Base-by-base conservation (phyloP, 139 green algal genomes). In the Chlorokybus atmophyticus region DNA sequence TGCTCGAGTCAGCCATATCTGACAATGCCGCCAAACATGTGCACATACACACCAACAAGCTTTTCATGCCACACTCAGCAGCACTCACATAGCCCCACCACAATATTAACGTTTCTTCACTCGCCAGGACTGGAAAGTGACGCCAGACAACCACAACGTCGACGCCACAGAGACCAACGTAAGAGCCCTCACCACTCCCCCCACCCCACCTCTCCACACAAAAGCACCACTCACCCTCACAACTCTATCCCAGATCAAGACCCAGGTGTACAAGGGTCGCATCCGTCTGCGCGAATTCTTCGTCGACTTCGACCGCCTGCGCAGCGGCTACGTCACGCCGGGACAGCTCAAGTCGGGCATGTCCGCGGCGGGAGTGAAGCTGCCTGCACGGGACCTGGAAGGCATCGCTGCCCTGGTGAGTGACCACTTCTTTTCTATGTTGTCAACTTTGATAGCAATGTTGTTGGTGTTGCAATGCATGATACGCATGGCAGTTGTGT, bases 211-310 rank as follows among this genome's bases (percentile, higher is more conserved):
- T 23, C 17, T 44, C 38, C 14, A 44, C 38, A 23, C 38, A 17
- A 44, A 44, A 44, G 38, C 38, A 44, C 14, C 14, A 14, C 38
- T 17, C 38, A 17, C 38, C 17, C 38, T 44, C 14, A 23, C 38
- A 44, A 44, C 14, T 44, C 17, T 44, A 17, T 17, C 14, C 17
- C 17, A 73, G 59, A 29, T 66, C 38, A 68, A 67, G 48, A 55
- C 27, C 7, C n/a, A 29, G 31, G 65, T 73, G 24, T 73, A 63
- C 59, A 68, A 67, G 59, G 60, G 67, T 23, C 65, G 65, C 59
- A 73, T 73, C 57, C 58, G 59, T 5, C n/a, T 73, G 23, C 47
- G 51, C 50, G 65, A 73, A 19, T 73, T 73, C 58, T 73, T 73
- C 59, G 31, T 40, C 8, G 65, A 67, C 57, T 73, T 58, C 32